These are phyloP conservation scores for Candida boleticola DNA, from an alignment of 805 yeast genomes.

Conservation along the genomic window DNA sequence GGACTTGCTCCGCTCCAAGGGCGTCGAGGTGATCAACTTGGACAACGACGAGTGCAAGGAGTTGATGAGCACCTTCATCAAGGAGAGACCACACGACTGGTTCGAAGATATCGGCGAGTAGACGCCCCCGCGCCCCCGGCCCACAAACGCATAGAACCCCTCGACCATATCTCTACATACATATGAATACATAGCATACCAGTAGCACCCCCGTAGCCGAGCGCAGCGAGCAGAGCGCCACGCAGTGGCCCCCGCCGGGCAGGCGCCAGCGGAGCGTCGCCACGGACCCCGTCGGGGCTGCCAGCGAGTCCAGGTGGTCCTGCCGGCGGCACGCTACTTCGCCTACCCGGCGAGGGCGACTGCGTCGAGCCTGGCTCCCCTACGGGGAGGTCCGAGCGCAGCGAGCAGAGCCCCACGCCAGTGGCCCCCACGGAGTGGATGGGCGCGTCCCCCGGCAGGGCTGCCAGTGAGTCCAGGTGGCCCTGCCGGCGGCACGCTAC, in stretches of 20 bases:
- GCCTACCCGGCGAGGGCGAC: background rate
- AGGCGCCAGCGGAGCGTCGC: background rate
- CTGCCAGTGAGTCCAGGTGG: too few relatives aligned
- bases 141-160: too few relatives aligned
- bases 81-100: constrained; percentile 77
- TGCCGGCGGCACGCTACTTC: background rate
- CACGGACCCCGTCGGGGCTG: background rate
- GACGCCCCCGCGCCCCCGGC: too few relatives aligned
- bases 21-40: constrained; percentile 68
- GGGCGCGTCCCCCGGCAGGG: background rate
- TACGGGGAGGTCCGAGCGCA: too few relatives aligned
- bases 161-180: too few relatives aligned
- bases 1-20: constrained; percentile 61
- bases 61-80: constrained; percentile 76
- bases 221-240: background rate
- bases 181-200: too few relatives aligned
- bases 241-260: background rate
- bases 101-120: constrained; percentile 71
- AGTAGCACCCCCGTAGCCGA: too few relatives aligned
- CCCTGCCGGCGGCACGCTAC: too few relatives aligned
- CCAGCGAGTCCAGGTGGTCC: background rate
- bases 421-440: background rate
- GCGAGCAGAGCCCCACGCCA: background rate
- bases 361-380: background rate
- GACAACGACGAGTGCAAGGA: constrained; percentile 61